Conservation (phyloP, 2,329 filamentous ascomycete species). For the Aspergillus viridinutans region DNA sequence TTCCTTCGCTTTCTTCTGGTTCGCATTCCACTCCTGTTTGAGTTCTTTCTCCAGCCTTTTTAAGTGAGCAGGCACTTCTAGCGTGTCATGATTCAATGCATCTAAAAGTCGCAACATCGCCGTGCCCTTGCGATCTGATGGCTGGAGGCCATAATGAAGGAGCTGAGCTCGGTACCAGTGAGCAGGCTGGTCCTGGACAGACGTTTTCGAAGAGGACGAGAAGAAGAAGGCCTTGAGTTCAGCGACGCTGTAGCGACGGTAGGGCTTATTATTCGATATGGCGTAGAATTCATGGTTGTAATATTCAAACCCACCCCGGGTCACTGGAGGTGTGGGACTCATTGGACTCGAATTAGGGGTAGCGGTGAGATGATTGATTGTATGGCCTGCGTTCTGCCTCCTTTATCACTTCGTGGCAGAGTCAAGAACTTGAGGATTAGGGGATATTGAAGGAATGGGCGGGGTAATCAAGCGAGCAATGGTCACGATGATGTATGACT, state of each 20-base stretch:
- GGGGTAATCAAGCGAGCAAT: too few species aligned
- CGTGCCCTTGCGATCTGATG: slow-evolving; percentile 55
- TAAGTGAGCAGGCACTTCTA: slow-evolving; percentile 50
- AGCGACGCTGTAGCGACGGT: slow-evolving; percentile 43
- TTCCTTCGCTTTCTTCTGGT: slow-evolving; percentile 31
- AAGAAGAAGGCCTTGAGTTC: slow-evolving; percentile 46
- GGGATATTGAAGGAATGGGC: too few species aligned
- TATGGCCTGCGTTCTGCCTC: neutral
- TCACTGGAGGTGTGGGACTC: slow-evolving; percentile 16
- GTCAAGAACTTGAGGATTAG: too few species aligned
- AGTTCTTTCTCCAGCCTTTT: slow-evolving; percentile 50
- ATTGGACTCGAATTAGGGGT: neutral
- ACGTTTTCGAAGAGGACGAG: slow-evolving; percentile 4
- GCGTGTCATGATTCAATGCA: slow-evolving; percentile 47
- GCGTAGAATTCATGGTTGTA: slow-evolving; percentile 43
- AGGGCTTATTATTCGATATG: slow-evolving; percentile 42
- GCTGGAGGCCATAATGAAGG: slow-evolving; percentile 57
- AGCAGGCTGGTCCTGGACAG: slow-evolving; percentile 49
- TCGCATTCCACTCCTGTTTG: slow-evolving; percentile 55
- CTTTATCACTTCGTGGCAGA: too few species aligned
- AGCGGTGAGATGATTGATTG: neutral
- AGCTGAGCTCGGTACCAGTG: slow-evolving; percentile 63
- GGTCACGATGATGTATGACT: too few species aligned
- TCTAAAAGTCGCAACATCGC: slow-evolving; percentile 58
- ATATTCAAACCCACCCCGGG: slow-evolving; percentile 42